Percentiles rank a stretch among this genome's conserved stretches.
Evolutionary conservation across 495 filamentous ascomycete species (phyloP).

Genomic region (Rusavskia elegans): DNA sequence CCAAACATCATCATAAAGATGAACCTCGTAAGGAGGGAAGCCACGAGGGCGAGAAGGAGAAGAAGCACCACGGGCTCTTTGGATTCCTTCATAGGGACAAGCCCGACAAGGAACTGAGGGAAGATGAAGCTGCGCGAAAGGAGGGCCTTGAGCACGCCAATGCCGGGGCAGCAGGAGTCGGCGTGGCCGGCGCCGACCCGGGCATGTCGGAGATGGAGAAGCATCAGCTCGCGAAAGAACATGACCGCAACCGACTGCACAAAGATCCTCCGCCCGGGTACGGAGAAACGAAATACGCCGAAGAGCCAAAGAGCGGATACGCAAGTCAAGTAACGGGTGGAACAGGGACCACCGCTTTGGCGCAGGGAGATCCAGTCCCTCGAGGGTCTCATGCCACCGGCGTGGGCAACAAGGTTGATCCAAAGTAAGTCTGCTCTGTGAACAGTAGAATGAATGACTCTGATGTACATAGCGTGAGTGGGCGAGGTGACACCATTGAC

Average conservation of each 20-base stretch:
- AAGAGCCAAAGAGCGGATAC: background rate
- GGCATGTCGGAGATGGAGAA: background rate
- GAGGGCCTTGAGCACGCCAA: background rate
- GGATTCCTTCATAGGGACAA: constrained; percentile 12
- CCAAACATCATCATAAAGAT: constrained; percentile 11
- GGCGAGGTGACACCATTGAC: background rate
- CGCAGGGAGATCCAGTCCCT: background rate
- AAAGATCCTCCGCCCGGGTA: constrained; percentile 6
- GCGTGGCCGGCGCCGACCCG: background rate
- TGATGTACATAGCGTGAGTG: background rate
- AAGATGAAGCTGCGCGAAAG: constrained; percentile 8
- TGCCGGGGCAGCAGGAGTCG: background rate
- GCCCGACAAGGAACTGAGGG: constrained; percentile 9
- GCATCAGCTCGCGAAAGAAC: background rate
- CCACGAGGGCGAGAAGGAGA: constrained; percentile 7
- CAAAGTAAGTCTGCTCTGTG: background rate
- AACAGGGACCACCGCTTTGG: constrained; percentile 2
- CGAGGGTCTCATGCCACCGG: background rate
- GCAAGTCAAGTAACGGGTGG: constrained; percentile 4
- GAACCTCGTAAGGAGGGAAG: constrained; percentile 5
- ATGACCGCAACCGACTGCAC: constrained; percentile 6
- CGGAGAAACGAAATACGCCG: background rate
- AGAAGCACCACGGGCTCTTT: constrained; percentile 14
- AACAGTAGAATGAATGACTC: background rate
- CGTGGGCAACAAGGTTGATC: background rate